phyloP scores from a whole-genome alignment of 495 filamentous ascomycete species.

The Polyplosphaeria fusca region DNA sequence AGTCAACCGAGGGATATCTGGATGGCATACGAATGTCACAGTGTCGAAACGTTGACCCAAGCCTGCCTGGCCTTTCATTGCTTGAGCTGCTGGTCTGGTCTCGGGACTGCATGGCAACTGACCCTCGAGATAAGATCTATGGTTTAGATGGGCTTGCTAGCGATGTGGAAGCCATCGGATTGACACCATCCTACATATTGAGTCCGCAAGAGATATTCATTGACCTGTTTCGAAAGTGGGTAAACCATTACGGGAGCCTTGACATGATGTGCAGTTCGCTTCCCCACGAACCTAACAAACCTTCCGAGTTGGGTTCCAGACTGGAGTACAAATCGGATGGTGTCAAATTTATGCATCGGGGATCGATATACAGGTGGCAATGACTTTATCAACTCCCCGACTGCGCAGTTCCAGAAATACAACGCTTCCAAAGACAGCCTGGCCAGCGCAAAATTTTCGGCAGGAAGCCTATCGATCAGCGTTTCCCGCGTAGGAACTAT shows the following conservation, averaged over 20 bases:
- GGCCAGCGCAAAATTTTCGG: not conserved
- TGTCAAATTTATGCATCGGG: not conserved
- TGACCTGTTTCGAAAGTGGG: not conserved
- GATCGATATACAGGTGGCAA: not conserved
- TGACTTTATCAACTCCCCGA: not conserved
- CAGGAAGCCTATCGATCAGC: not conserved
- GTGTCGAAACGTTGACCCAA: not conserved
- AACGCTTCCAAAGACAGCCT: not conserved
- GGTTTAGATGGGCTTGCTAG: not conserved
- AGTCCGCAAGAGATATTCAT: not conserved
- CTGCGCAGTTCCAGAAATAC: not conserved
- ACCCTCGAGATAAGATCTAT: not conserved
- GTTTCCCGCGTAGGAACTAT: not conserved
- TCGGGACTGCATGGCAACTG: not conserved
- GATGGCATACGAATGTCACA: not conserved
- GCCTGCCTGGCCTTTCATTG: not conserved
- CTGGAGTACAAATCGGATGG: constrained; percentile 3
- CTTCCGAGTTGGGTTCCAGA: constrained; percentile 8
- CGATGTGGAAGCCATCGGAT: not conserved
- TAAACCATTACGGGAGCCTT: not conserved
- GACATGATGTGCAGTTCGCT: not conserved
- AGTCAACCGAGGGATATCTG: not conserved
- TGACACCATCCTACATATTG: not conserved
- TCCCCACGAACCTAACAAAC: not conserved
- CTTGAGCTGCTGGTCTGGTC: not conserved